These are phyloP conservation scores for Xylaria sp. DNA, from an alignment of 2,329 filamentous ascomycete genomes.

Conservation along the genomic window DNA sequence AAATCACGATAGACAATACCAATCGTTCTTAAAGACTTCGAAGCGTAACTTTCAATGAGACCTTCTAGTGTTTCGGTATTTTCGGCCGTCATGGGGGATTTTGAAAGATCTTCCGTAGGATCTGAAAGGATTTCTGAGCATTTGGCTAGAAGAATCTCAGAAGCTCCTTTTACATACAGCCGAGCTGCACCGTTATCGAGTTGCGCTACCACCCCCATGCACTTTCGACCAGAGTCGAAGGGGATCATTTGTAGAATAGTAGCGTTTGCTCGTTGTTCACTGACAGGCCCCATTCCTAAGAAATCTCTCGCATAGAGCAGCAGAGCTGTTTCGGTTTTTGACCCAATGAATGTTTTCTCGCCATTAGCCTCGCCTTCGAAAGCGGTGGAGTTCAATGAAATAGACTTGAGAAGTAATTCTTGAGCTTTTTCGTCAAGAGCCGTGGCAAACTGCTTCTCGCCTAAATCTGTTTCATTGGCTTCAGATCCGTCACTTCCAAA, in stretches of 20 bases:
- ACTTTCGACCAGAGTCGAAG: conserved; percentile 80
- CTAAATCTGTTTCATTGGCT: conserved; percentile 50
- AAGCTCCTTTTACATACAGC: conserved; percentile 72
- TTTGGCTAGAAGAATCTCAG: conserved; percentile 69
- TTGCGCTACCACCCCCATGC: conserved; percentile 70
- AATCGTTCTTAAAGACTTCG: conserved; percentile 83
- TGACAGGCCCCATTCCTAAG: conserved; percentile 73
- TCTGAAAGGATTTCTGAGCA: conserved; percentile 64
- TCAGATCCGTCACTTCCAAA: conserved; percentile 58
- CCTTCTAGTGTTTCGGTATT: conserved; percentile 68
- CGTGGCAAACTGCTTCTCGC: conserved; percentile 58
- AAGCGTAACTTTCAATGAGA: conserved; percentile 81
- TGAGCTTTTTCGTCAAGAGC: conserved; percentile 59
- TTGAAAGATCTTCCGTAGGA: conserved; percentile 57
- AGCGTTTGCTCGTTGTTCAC: conserved; percentile 69
- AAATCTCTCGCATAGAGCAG: conserved; percentile 75
- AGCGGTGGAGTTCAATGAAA: conserved; percentile 75
- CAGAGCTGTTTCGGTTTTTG: conserved; percentile 80
- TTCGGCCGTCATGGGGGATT: conserved; percentile 59
- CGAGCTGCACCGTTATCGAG: conserved; percentile 62
- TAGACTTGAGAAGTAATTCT: conserved; percentile 67
- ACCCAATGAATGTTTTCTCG: conserved; percentile 74
- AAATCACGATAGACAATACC: conserved; percentile 87
- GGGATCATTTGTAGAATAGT: conserved; percentile 74
- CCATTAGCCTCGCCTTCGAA: conserved; percentile 80